Conservation (phyloP, 495 filamentous ascomycete species). For the Corynascus novoguineensis region DNA sequence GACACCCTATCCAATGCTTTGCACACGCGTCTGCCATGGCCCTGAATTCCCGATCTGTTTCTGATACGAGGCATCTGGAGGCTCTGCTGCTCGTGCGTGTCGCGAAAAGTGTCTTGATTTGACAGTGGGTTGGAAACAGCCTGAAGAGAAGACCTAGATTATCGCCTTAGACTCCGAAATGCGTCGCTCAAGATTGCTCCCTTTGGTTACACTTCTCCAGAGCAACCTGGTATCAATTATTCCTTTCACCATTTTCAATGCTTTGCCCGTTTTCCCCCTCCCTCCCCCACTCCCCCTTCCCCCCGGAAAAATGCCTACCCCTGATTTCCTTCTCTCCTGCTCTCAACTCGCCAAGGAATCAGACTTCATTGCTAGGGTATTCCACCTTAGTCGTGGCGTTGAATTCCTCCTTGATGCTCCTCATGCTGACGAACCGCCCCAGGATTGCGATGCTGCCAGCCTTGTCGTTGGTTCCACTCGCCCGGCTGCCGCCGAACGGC, state of each 20-base stretch:
- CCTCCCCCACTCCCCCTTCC: not conserved
- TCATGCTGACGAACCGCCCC: slow-evolving; percentile 71
- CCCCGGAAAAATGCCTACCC: not conserved
- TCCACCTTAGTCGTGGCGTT: slow-evolving; percentile 57
- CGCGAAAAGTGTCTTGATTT: not conserved
- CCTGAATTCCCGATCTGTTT: not conserved
- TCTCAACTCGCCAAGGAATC: too few species aligned
- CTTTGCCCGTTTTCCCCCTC: too few species aligned
- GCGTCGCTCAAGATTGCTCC: not conserved
- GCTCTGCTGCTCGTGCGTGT: not conserved
- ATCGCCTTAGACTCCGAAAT: not conserved
- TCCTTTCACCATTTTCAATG: too few species aligned
- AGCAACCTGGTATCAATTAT: not conserved
- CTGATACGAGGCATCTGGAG: not conserved
- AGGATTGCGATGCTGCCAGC: slow-evolving; percentile 73
- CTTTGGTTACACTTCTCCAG: not conserved
- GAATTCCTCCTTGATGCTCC: slow-evolving; percentile 92
- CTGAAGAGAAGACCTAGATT: not conserved
- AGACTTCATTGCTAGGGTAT: slow-evolving; percentile 74
- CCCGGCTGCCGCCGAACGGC: slow-evolving; percentile 80
- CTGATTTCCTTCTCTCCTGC: not conserved
- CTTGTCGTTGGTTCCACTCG: slow-evolving; percentile 90
- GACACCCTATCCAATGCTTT: slow-evolving; percentile 16
- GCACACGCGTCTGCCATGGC: slow-evolving; percentile 3
- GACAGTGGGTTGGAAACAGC: too few species aligned